Conservation (phyloP, 768 basidiomycete species). For the Kwoniella bestiolae region DNA sequence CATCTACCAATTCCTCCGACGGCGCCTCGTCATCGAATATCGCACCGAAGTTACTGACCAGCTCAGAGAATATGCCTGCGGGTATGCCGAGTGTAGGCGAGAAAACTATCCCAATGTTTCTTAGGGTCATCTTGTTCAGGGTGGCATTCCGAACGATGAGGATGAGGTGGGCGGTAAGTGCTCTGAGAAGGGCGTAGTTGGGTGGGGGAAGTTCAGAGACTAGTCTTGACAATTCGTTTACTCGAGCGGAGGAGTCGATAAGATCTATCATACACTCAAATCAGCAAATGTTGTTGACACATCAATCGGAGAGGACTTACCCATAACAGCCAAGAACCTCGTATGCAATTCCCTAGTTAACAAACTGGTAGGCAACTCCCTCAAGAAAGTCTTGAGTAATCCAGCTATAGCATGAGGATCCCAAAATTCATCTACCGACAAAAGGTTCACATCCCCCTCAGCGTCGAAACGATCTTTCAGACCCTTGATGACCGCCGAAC, state of each 20-base stretch:
- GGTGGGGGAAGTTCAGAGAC: slow-evolving; percentile 85
- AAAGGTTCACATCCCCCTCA: slow-evolving; percentile 93
- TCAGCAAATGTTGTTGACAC: neutral
- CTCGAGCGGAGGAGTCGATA: slow-evolving; percentile 82
- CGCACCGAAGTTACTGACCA: slow-evolving; percentile 89
- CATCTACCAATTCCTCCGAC: slow-evolving; percentile 5
- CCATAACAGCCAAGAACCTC: slow-evolving; percentile 88
- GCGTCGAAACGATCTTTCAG: slow-evolving; percentile 90
- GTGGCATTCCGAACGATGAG: slow-evolving; percentile 87
- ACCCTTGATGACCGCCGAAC: slow-evolving; percentile 90
- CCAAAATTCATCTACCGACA: slow-evolving; percentile 88
- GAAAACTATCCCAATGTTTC: slow-evolving; percentile 98
- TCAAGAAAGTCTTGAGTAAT: slow-evolving; percentile 86
- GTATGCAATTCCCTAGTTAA: slow-evolving; percentile 90
- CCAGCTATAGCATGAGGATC: slow-evolving; percentile 98
- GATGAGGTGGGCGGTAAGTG: slow-evolving; percentile 91
- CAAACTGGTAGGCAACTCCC: slow-evolving; percentile 90
- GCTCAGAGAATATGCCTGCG: slow-evolving; percentile 93
- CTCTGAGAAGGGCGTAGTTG: slow-evolving; percentile 92
- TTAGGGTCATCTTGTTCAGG: slow-evolving; percentile 97
- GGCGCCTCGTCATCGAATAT: slow-evolving; percentile 73
- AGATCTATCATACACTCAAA: too few relatives aligned
- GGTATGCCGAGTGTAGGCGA: slow-evolving; percentile 97
- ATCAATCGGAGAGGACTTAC: slow-evolving; percentile 64
- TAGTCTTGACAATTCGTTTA: slow-evolving; percentile 80